Conservation (phyloP, 2,329 filamentous ascomycete species). For the Colletotrichum lupini region DNA sequence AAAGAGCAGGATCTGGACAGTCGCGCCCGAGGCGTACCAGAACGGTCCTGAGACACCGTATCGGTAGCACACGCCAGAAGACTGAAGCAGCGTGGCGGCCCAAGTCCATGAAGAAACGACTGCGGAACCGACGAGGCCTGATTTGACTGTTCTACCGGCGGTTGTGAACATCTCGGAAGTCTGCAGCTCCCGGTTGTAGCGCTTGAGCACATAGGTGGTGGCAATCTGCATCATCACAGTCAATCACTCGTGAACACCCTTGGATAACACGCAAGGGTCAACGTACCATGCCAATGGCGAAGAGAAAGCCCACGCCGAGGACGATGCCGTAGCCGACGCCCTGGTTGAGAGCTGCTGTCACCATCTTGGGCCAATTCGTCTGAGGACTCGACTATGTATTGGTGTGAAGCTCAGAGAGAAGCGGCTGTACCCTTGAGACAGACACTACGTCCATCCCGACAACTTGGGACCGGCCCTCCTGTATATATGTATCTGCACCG, state of each 20-base stretch:
- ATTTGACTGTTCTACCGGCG: conserved; percentile 83
- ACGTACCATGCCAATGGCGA: conserved; percentile 75
- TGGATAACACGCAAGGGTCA: too few relatives aligned
- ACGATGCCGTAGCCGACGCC: conserved; percentile 83
- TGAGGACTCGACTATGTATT: neutral
- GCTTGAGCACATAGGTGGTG: conserved; percentile 76
- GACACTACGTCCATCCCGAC: neutral
- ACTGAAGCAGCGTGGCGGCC: conserved; percentile 80
- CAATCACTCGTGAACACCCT: neutral
- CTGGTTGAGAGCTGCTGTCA: conserved; percentile 58
- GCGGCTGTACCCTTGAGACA: neutral
- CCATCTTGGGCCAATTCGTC: conserved; percentile 22
- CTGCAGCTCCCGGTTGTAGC: conserved; percentile 75
- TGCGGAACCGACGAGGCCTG: conserved; percentile 82
- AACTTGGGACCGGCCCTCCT: conserved; percentile 8
- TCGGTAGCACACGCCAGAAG: conserved; percentile 77
- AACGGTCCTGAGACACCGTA: conserved; percentile 69
- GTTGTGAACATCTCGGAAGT: conserved; percentile 90
- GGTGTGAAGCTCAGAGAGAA: neutral
- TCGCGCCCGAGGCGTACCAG: conserved; percentile 70
- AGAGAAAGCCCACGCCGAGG: conserved; percentile 77
- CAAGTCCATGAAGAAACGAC: conserved; percentile 90
- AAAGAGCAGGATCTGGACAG: conserved; percentile 84
- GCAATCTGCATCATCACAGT: conserved; percentile 55
- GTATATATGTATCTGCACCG: conserved; percentile 26